These are phyloP conservation scores for Auricularia sp. DNA, from an alignment of 768 basidiomycete species.

Conservation along the genomic window DNA sequence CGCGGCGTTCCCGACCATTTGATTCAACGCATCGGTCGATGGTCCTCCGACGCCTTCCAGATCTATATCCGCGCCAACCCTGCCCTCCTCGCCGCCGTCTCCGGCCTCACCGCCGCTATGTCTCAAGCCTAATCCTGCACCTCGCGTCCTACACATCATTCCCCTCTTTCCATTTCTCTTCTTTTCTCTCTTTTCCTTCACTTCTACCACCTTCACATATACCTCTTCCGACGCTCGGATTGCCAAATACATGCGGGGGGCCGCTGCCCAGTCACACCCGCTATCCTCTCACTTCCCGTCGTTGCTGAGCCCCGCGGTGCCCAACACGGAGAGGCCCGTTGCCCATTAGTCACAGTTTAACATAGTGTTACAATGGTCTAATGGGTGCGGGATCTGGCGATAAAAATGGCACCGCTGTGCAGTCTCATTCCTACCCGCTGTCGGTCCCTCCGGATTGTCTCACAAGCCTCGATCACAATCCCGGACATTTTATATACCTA, in stretches of 20 bases:
- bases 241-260: not conserved
- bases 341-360: not conserved
- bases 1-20: slow-evolving; percentile 7
- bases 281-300: not conserved
- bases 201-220: not conserved
- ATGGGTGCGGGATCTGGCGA: not conserved
- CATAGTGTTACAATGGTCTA: not conserved
- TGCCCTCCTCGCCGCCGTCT: slow-evolving; percentile 8
- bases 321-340: no score
- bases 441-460: no score
- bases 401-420: no score
- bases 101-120: not conserved
- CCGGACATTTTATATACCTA: no score
- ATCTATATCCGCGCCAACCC: slow-evolving; percentile 14
- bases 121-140: not conserved
- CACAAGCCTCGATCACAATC: no score
- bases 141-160: not conserved
- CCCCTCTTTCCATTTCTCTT: not conserved
- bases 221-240: not conserved
- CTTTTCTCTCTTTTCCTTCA: not conserved
- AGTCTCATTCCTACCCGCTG: no score
- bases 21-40: slow-evolving; percentile 12
- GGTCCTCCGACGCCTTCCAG: slow-evolving; percentile 13
- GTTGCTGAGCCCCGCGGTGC: no score
- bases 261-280: not conserved